These are phyloP conservation scores for Xenoacremonium recifei DNA, from an alignment of 2,329 filamentous ascomycete species.

Conservation along the genomic window DNA sequence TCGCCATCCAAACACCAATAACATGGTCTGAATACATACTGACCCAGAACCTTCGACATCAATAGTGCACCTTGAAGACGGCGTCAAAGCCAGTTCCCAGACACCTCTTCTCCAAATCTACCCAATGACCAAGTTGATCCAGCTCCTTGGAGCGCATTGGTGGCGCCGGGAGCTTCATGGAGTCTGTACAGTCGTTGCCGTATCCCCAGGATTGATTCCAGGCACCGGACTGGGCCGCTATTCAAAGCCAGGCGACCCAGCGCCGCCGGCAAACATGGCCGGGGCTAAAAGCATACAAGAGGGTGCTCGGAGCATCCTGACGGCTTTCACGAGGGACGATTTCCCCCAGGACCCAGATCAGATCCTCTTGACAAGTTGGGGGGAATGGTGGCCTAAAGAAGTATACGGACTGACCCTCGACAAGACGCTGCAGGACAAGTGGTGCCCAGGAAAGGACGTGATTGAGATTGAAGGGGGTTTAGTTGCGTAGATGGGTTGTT, in stretches of 20 bases:
- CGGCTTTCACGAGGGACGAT: constrained; percentile 43
- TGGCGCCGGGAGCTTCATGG: constrained; percentile 52
- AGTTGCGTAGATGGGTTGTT: constrained; percentile 5
- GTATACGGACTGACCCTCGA: constrained; percentile 41
- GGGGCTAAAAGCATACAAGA: constrained; percentile 48
- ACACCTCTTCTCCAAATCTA: constrained; percentile 33
- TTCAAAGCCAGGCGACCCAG: constrained; percentile 28
- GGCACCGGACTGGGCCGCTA: constrained; percentile 48
- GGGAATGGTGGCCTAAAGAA: constrained; percentile 53
- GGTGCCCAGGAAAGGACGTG: constrained; percentile 45
- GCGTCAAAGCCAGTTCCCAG: constrained; percentile 40
- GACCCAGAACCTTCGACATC: too few species aligned
- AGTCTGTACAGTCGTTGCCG: constrained; percentile 46
- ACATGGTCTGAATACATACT: too few species aligned
- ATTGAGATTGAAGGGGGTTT: constrained; percentile 44
- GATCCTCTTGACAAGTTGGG: constrained; percentile 56
- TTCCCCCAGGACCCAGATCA: constrained; percentile 51
- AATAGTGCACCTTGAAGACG: constrained; percentile 35
- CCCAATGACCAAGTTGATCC: constrained; percentile 46
- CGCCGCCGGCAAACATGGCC: constrained; percentile 30
- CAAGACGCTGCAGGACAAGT: constrained; percentile 49
- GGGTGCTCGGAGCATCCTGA: constrained; percentile 45
- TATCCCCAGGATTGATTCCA: constrained; percentile 53
- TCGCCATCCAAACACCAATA: too few species aligned
- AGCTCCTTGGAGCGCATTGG: constrained; percentile 52